phyloP scores from a whole-genome alignment of 2,329 filamentous ascomycete genomes.

The Chrysosporium queenslandicum region DNA sequence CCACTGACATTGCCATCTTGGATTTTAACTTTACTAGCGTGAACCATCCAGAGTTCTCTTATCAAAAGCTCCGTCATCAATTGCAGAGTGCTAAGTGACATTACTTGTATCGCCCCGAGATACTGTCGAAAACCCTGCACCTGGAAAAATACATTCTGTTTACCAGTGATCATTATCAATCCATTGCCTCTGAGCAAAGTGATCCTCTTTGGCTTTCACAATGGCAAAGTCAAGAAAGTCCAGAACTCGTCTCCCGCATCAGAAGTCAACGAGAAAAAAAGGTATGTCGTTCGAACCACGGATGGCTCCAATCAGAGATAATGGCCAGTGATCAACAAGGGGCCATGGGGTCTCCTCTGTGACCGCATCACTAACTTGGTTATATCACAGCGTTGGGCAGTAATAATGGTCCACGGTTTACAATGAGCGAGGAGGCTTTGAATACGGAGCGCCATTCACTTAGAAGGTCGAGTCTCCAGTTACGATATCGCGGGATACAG shows the following conservation, averaged over 20 bases:
- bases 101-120: no score
- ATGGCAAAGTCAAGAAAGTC: background rate
- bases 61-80: no score
- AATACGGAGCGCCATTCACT: slow-evolving; percentile 45
- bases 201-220: no score
- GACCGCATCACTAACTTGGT: background rate
- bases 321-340: background rate
- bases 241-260: background rate
- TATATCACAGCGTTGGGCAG: background rate
- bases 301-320: background rate
- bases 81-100: no score
- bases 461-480: slow-evolving; percentile 40
- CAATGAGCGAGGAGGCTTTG: slow-evolving; percentile 49
- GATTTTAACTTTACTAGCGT: no score
- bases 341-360: background rate
- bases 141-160: no score
- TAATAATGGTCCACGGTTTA: slow-evolving; percentile 24
- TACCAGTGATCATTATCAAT: no score
- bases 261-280: background rate
- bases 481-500: slow-evolving; percentile 47
- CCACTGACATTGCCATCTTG: no score
- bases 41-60: no score
- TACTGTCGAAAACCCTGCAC: no score
- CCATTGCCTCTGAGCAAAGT: no score
- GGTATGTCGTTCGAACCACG: background rate